Conservation (phyloP, 306 rosid genomes). For the Carpinus fangiana region DNA sequence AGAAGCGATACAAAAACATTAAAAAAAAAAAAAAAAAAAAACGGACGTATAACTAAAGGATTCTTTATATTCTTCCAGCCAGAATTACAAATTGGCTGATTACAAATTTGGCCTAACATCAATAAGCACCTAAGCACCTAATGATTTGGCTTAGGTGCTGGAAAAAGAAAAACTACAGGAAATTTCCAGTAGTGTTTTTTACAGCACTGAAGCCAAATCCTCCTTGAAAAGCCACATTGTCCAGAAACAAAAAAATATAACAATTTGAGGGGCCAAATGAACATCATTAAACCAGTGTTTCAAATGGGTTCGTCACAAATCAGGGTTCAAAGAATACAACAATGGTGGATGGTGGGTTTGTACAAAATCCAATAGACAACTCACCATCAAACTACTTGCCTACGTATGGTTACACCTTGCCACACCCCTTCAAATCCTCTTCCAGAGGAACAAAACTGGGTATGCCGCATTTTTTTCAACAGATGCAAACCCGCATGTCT, state of each 20-base stretch:
- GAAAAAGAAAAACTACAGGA: too few species aligned
- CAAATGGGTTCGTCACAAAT: conserved; percentile 18
- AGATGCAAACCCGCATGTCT: conserved; percentile 25
- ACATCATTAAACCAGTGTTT: conserved; percentile 23
- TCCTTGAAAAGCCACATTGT: background rate
- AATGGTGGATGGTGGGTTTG: conserved; percentile 34
- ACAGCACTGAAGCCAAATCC: too few species aligned
- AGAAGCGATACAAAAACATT: too few species aligned
- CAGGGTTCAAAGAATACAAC: conserved; percentile 43
- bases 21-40: too few species aligned
- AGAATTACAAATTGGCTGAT: too few species aligned
- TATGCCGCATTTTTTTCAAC: conserved; percentile 39
- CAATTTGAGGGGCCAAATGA: conserved; percentile 6
- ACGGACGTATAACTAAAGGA: too few species aligned
- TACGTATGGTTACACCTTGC: conserved; percentile 41
- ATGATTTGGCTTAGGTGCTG: too few species aligned
- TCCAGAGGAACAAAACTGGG: conserved; percentile 57
- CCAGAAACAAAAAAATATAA: background rate
- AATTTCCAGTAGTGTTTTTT: too few species aligned
- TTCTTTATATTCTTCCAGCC: too few species aligned
- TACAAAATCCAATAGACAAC: conserved; percentile 47
- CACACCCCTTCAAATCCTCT: conserved; percentile 46
- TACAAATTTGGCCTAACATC: too few species aligned
- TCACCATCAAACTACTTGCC: conserved; percentile 36
- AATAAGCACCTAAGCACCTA: too few species aligned